A percentile compares a stretch with the other conserved stretches of the same genome.
Evolutionary conservation across 2,329 filamentous ascomycete species (phyloP).

Genomic region (Coniochaeta hoffmannii): DNA sequence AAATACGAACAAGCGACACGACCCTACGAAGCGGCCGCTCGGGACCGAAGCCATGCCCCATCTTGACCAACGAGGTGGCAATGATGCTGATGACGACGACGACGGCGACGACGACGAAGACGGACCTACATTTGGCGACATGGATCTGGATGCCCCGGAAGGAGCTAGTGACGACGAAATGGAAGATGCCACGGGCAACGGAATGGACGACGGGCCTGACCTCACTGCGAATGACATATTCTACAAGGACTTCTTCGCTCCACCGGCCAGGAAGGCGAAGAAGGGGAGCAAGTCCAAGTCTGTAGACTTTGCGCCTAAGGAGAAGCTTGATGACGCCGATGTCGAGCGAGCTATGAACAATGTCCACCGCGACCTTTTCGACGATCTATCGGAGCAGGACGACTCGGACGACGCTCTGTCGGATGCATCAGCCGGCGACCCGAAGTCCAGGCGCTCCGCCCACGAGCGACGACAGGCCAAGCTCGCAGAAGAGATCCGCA

Average conservation of each 20-base stretch:
- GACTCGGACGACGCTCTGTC: constrained; percentile 59
- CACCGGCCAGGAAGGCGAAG: constrained; percentile 66
- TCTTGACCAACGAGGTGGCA: constrained; percentile 20
- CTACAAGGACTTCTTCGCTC: constrained; percentile 91
- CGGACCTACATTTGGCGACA: constrained; percentile 77
- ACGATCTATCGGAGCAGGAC: constrained; percentile 61
- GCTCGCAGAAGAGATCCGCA: constrained; percentile 82
- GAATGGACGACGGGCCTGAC: constrained; percentile 46
- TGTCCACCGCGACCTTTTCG: constrained; percentile 84
- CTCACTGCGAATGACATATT: constrained; percentile 80
- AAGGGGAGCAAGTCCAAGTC: constrained; percentile 36
- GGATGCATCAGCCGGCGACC: constrained; percentile 60
- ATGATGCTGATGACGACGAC: constrained; percentile 52
- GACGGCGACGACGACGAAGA: constrained; percentile 55
- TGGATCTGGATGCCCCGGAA: constrained; percentile 65
- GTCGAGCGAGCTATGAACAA: constrained; percentile 78
- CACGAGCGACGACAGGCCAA: constrained; percentile 85
- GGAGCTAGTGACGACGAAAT: constrained; percentile 61
- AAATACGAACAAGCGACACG: constrained; percentile 12
- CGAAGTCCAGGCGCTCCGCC: constrained; percentile 67
- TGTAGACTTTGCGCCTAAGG: constrained; percentile 26
- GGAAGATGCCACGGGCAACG: constrained; percentile 43
- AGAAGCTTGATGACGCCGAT: constrained; percentile 52
- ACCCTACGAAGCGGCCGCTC: constrained; percentile 20
- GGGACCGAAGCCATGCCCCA: constrained; percentile 19